Conservation (phyloP, 2,329 filamentous ascomycete species). For the Pyrenochaeta sp. region DNA sequence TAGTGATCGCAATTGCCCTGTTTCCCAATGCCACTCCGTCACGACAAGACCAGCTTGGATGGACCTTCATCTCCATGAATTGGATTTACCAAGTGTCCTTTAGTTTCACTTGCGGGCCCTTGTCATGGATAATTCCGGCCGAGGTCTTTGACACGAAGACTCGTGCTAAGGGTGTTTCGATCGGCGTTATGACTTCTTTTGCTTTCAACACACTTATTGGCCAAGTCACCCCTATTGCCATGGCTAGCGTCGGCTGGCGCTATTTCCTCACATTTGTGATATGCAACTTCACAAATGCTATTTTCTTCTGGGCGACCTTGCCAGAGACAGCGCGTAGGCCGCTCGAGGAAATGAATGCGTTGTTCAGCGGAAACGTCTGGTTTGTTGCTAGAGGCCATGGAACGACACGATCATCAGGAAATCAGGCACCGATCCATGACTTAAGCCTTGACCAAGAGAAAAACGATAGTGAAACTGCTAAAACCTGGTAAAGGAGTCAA, state of each 20-base stretch:
- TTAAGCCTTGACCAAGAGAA: no score
- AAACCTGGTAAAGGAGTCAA: no score
- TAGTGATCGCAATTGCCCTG: slow-evolving; percentile 60
- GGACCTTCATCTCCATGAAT: slow-evolving; percentile 77
- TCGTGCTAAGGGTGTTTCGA: slow-evolving; percentile 73
- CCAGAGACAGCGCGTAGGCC: slow-evolving; percentile 70
- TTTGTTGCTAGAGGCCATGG: slow-evolving; percentile 5
- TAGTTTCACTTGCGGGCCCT: slow-evolving; percentile 71
- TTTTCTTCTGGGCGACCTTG: slow-evolving; percentile 71
- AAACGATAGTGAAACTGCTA: no score
- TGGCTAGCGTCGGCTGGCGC: slow-evolving; percentile 60
- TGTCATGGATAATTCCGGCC: slow-evolving; percentile 68
- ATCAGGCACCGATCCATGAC: no score
- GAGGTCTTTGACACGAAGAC: slow-evolving; percentile 80
- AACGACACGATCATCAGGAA: background rate
- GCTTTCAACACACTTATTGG: slow-evolving; percentile 79
- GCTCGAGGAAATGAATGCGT: slow-evolving; percentile 71
- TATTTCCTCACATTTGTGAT: slow-evolving; percentile 67
- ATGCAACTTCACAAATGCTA: slow-evolving; percentile 71
- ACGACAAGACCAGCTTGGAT: slow-evolving; percentile 63
- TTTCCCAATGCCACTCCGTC: slow-evolving; percentile 66
- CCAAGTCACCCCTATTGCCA: slow-evolving; percentile 69
- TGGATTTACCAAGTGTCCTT: slow-evolving; percentile 83
- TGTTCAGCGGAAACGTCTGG: slow-evolving; percentile 55
- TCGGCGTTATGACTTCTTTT: slow-evolving; percentile 74